These are phyloP conservation scores for Leptomonas pyrrhocoris DNA, from an alignment of 208 protist genomes.

Conservation along the genomic window DNA sequence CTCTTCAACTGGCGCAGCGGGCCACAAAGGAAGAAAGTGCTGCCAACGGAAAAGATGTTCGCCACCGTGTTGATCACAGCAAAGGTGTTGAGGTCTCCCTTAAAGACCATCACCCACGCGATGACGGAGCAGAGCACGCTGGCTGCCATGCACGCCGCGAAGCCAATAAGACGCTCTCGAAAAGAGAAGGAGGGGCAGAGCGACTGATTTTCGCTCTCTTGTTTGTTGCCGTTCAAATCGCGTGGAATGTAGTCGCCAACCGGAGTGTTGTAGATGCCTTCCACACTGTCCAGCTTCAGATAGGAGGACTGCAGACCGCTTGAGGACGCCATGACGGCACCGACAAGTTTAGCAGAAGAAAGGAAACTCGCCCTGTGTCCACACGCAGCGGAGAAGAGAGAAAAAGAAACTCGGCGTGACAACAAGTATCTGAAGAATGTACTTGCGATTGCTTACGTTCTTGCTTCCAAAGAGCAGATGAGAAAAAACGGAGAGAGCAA, in stretches of 20 bases:
- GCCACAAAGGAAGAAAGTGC: conserved; percentile 73
- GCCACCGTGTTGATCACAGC: conserved; percentile 63
- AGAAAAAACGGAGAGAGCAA: too few species aligned
- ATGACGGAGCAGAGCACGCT: conserved; percentile 65
- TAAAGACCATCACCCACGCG: conserved; percentile 64
- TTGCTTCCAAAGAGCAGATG: too few species aligned
- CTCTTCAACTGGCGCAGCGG: conserved; percentile 63
- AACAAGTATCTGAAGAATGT: too few species aligned
- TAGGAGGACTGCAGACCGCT: conserved; percentile 24
- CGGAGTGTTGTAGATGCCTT: conserved; percentile 27
- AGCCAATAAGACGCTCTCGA: conserved; percentile 65
- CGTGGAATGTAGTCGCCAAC: conserved; percentile 13
- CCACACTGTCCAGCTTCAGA: conserved; percentile 30
- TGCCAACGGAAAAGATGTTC: conserved; percentile 58
- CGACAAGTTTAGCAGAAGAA: background rate
- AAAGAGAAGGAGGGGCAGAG: conserved; percentile 57
- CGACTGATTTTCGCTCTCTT: conserved; percentile 26
- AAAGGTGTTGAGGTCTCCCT: conserved; percentile 51
- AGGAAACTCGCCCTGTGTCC: background rate
- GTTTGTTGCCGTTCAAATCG: conserved; percentile 1
- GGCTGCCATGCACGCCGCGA: conserved; percentile 40
- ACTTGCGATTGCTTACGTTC: too few species aligned
- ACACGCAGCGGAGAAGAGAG: too few species aligned
- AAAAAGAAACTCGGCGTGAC: too few species aligned
- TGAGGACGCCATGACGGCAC: background rate